Evolutionary conservation across 1,284 basidiomycete genomes (phyloP), one percentile per base, ranked within the genome.

Genomic region (Golubevia pallescens): DNA sequence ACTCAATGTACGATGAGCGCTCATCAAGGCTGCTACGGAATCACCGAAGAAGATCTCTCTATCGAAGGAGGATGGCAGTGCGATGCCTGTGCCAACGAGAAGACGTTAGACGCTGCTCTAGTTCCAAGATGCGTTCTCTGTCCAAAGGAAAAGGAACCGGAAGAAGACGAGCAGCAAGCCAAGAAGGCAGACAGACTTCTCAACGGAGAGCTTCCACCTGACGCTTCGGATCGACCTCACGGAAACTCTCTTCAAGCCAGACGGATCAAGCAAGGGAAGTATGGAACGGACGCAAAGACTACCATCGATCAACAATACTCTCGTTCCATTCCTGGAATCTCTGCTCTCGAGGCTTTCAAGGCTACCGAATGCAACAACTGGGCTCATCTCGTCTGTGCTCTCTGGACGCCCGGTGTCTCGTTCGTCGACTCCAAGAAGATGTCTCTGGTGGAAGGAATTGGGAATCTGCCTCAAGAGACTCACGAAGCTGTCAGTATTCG

Each of bases 321-420:
- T 38, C 34, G 34, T 10, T 38, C 34, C 51, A 63, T 67, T 2
- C 66, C 76, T 0, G 62, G 65, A 3, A 32, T 81, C 20, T 72
- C 68, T 1, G 75, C 75, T 20, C 34, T 84, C 58, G 82, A 84
- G 51, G 80, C 76, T 4, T 75, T 79, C 71, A 85, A 85, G 62
- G 80, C 81, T 32, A 85, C 82, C 14, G 82, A 85, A 65, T 77
- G 75, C 69, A 82, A 81, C 70, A 81, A 82, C 60, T 85, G 82
- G 82, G 71, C 71, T 4, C 82, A 85, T 62, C 58, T 82, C 1
- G 51, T 83, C n/a, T 84, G 81, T 58, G 68, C 80, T 1, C 62
- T 75, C 19, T 85, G 73, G 65, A 78, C 73, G 42, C 79, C 79
- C 13, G 82, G 81, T 32, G 69, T 83, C 4, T 61, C 78, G 38